Conservation (phyloP, 176 grass and related monocot species). For the Oryza australiensis region DNA sequence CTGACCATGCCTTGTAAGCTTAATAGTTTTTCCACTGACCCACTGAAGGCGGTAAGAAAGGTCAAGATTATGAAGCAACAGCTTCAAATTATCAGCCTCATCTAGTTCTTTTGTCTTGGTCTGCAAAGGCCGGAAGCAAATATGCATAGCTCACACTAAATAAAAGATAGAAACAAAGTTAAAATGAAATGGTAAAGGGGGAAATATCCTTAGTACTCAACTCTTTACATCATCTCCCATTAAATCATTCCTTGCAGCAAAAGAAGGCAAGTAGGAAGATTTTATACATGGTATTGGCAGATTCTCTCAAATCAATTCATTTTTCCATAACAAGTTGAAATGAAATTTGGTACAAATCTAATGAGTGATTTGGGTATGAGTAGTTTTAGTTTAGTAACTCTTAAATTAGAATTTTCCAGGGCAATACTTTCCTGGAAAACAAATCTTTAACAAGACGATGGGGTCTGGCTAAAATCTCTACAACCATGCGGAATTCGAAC, state of each 20-base stretch:
- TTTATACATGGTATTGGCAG: neutral
- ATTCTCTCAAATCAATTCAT: neutral
- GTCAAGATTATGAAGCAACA: conserved; percentile 84
- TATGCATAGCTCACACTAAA: neutral
- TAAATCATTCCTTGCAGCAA: neutral
- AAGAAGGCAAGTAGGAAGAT: neutral
- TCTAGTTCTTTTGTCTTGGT: conserved; percentile 52
- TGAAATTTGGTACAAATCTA: no score
- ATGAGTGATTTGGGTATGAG: no score
- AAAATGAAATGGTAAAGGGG: neutral
- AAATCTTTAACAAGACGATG: neutral
- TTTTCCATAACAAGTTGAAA: no score
- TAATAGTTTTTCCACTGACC: conserved; percentile 64
- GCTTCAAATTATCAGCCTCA: conserved; percentile 69
- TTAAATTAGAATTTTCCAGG: neutral
- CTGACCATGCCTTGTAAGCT: conserved; percentile 68
- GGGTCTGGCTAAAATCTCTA: neutral
- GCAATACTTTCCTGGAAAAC: neutral
- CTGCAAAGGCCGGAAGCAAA: conserved; percentile 37
- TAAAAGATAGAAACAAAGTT: conserved; percentile 1
- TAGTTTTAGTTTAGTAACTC: neutral
- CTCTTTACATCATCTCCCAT: neutral
- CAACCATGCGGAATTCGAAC: neutral
- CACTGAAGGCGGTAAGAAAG: conserved; percentile 86
- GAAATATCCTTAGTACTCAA: conserved; percentile 3